Evolutionary conservation across 1,139 yeast species (phyloP).

Genomic region (Debaryomyces sp.): DNA sequence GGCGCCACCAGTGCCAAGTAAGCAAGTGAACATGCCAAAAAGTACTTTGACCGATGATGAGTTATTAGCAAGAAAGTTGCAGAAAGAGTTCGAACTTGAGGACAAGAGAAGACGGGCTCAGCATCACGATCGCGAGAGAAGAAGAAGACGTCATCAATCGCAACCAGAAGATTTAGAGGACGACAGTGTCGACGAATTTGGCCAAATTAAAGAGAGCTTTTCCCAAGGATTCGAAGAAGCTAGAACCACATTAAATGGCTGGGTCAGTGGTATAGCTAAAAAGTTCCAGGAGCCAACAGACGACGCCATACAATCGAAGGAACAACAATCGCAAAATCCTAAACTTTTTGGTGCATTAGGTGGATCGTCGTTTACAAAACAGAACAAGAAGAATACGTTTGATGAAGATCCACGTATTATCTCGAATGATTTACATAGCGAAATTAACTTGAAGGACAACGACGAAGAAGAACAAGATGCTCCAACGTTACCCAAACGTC

Average conservation of each 20-base stretch:
- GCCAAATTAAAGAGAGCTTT: slow-evolving; percentile 70
- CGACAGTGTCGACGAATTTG: slow-evolving; percentile 66
- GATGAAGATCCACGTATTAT: slow-evolving; percentile 60
- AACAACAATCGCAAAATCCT: slow-evolving; percentile 20
- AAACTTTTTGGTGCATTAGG: slow-evolving; percentile 53
- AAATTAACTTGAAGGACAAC: slow-evolving; percentile 53
- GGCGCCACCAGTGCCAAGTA: slow-evolving; percentile 14
- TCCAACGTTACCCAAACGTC: slow-evolving; percentile 46
- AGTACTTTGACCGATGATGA: slow-evolving; percentile 62
- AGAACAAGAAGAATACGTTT: slow-evolving; percentile 37
- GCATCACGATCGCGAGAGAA: slow-evolving; percentile 13
- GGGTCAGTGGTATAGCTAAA: slow-evolving; percentile 78
- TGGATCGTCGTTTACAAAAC: slow-evolving; percentile 39
- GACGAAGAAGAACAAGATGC: slow-evolving; percentile 37
- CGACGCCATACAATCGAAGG: slow-evolving; percentile 11
- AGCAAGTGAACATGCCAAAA: slow-evolving; percentile 17
- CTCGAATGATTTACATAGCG: slow-evolving; percentile 56
- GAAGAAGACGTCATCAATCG: slow-evolving; percentile 17
- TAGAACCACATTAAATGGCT: slow-evolving; percentile 70
- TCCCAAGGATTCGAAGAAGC: slow-evolving; percentile 86
- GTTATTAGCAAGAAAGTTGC: slow-evolving; percentile 76
- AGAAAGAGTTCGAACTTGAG: slow-evolving; percentile 63
- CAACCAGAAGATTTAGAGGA: slow-evolving; percentile 38
- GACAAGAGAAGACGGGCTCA: slow-evolving; percentile 36
- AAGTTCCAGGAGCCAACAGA: slow-evolving; percentile 37